A percentile compares a stretch with the other conserved stretches of the same genome.
Conservation (phyloP, 768 basidiomycete genomes). For the Hydnomerulius pinastri region DNA sequence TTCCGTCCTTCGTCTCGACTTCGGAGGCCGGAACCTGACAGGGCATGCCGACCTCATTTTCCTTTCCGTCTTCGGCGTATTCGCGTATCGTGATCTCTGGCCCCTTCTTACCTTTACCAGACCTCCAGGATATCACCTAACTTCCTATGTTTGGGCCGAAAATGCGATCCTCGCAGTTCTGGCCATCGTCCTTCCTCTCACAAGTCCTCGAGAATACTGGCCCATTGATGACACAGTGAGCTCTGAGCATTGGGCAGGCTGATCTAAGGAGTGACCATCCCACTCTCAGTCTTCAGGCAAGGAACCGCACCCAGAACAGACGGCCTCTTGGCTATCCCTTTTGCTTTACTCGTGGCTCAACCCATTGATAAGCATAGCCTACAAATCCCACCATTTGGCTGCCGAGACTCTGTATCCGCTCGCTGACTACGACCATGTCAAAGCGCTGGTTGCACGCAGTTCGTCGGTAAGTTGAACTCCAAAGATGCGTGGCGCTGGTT, state of each 20-base stretch:
- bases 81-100: slow-evolving; percentile 8
- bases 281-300: background rate
- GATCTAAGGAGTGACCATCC: slow-evolving; percentile 8
- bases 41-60: slow-evolving; percentile 13
- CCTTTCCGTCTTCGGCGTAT: slow-evolving; percentile 1
- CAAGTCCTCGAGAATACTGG: slow-evolving; percentile 2
- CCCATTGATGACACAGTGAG: slow-evolving; percentile 2
- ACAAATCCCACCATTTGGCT: slow-evolving; percentile 42
- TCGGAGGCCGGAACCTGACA: slow-evolving; percentile 7
- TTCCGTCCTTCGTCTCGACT: background rate
- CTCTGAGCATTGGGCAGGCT: background rate
- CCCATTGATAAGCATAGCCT: slow-evolving; percentile 44
- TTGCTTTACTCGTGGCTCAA: slow-evolving; percentile 56
- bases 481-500: background rate
- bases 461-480: slow-evolving; percentile 26
- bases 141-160: background rate
- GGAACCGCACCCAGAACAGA: slow-evolving; percentile 40
- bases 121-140: background rate
- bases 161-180: slow-evolving; percentile 3
- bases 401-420: slow-evolving; percentile 46
- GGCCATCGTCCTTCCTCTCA: slow-evolving; percentile 8
- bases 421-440: slow-evolving; percentile 46
- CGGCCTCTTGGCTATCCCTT: slow-evolving; percentile 35
- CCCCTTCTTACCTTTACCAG: slow-evolving; percentile 3
- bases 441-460: slow-evolving; percentile 30